These are phyloP conservation scores for Pleurotus sapidus DNA, from an alignment of 768 basidiomycete species.

Conservation along the genomic window DNA sequence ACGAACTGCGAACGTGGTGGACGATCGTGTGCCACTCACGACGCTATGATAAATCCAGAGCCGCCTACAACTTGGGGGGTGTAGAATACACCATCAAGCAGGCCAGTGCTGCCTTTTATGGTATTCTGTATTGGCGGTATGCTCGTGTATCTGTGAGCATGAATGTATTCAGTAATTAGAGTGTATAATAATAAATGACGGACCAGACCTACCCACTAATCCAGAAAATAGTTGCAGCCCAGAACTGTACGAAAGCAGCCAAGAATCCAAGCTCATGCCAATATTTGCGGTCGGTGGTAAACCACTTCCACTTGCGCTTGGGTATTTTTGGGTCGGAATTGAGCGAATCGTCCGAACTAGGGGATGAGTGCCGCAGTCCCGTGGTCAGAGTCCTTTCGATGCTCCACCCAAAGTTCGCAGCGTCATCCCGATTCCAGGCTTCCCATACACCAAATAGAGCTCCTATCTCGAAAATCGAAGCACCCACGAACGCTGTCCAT, in stretches of 20 bases:
- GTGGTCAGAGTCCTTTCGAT: slow-evolving; percentile 14
- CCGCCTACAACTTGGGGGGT: slow-evolving; percentile 64
- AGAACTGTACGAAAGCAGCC: slow-evolving; percentile 48
- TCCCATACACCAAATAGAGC: slow-evolving; percentile 52
- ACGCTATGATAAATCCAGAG: slow-evolving; percentile 51
- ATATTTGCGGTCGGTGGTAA: slow-evolving; percentile 31
- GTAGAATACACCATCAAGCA: slow-evolving; percentile 54
- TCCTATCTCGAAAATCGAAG: slow-evolving; percentile 58
- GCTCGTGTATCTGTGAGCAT: slow-evolving; percentile 27
- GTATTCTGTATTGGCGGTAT: slow-evolving; percentile 32
- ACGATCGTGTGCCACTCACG: too few species aligned
- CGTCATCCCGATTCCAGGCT: slow-evolving; percentile 46
- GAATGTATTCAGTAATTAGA: slow-evolving; percentile 5
- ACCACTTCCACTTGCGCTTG: slow-evolving; percentile 33
- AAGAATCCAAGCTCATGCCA: slow-evolving; percentile 46
- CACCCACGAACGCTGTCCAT: slow-evolving; percentile 54
- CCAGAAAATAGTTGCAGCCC: slow-evolving; percentile 63
- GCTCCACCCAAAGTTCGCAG: slow-evolving; percentile 33
- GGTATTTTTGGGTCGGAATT: neutral
- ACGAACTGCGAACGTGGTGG: too few species aligned
- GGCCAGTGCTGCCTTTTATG: slow-evolving; percentile 21
- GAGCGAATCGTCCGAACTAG: neutral
- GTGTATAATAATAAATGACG: neutral
- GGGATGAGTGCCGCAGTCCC: neutral
- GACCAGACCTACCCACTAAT: slow-evolving; percentile 37